Base-by-base conservation (phyloP, 176 grass and related monocot genomes). In the Cenchrus purpureus region DNA sequence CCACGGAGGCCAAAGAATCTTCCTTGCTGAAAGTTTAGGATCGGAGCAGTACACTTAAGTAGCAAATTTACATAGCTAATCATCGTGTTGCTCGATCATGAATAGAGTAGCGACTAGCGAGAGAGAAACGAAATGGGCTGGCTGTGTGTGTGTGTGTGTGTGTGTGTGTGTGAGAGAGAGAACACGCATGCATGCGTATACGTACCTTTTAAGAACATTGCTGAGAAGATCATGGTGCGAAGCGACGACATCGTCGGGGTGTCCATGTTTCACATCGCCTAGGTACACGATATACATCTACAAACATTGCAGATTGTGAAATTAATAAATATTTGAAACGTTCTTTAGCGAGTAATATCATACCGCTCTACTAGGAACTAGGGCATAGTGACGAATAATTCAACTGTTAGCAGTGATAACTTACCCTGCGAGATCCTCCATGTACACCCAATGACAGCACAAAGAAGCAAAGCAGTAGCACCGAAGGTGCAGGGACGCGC, bases 1-100 rank as follows among this genome's bases (percentile, higher is more conserved):
- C 28, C n/a, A 95, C 87, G 6, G 88, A 91, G 17, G 58, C 80
- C 60, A 85, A 12, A 28, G 90, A 87, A 63, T 87, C 80, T 8
- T 91, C 89, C 76, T 87, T 87, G 71, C 89, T 91, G 59, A 60
- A 79, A 60, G 57, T n/a, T 63, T 25, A 25, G 22, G 22, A 25
- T 25, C 22, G 22, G 22, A 25, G 22, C 22, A 25, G 22, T 25
- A 25, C 22, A 25, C 22, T 25, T 25, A 2, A 14, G 4, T 11
- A 64, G 22, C 28, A 12, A 28, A 15, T 53, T 14, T 53, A 53
- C 3, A 53, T 12, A 53, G 12, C 51, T 53, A 53, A 15, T 14
- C 5, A 15, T 5, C 51, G 20, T 57, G 55, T 2, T 57, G 22
- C 22, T 25, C 22, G 22, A 25, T 25, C 22, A 25, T 25, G 22